Conservation (phyloP, 495 filamentous ascomycete genomes). For the Daldinia vernicosa region DNA sequence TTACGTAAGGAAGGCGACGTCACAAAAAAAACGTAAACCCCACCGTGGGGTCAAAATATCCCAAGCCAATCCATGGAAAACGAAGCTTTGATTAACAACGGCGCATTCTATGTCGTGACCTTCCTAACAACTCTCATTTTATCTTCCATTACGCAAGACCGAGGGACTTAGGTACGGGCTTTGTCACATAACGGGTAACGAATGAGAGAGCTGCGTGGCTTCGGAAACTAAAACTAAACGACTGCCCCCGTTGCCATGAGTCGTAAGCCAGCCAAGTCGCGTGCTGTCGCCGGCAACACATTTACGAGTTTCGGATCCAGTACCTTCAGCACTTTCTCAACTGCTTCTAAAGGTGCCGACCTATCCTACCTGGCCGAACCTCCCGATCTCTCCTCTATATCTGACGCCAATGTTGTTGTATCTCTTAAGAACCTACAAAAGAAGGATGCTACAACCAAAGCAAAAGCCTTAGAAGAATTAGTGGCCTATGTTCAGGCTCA, state of each 20-base stretch:
- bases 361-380: constrained; percentile 89
- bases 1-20: constrained; percentile 12
- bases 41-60: constrained; percentile 45
- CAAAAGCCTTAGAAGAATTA: constrained; percentile 91
- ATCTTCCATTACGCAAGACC: background rate
- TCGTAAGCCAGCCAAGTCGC: constrained; percentile 44
- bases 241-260: constrained; percentile 35
- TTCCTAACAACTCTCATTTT: background rate
- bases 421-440: constrained; percentile 91
- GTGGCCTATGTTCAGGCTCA: constrained; percentile 65
- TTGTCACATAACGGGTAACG: background rate
- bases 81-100: background rate
- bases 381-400: constrained; percentile 80
- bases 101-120: background rate
- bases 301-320: constrained; percentile 38
- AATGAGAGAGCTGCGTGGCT: constrained; percentile 1
- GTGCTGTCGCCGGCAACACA: constrained; percentile 42
- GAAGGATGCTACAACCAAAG: constrained; percentile 90
- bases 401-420: constrained; percentile 81
- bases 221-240: constrained; percentile 6
- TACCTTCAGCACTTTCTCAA: constrained; percentile 60
- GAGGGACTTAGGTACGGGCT: background rate
- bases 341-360: constrained; percentile 49
- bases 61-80: background rate
- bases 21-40: constrained; percentile 30